phyloP scores from a whole-genome alignment of 139 green algal genomes.

The Dunaliella primolecta region DNA sequence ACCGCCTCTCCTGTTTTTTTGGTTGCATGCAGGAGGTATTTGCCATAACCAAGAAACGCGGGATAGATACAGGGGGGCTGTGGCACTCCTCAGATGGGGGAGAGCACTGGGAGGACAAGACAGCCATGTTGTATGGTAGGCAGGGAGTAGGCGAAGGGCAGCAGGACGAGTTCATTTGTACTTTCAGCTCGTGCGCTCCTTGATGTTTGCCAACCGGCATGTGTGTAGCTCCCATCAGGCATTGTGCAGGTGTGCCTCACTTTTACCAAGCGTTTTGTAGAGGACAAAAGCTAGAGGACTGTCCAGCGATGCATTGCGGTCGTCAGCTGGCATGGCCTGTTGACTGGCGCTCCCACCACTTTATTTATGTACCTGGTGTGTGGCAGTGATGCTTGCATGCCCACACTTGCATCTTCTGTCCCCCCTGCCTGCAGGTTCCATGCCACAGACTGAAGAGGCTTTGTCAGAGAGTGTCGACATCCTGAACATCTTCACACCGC shows the following conservation, averaged over 20 bases:
- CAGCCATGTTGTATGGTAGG: conserved; percentile 53
- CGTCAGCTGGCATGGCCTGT: background rate
- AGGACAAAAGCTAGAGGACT: background rate
- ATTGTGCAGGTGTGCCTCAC: background rate
- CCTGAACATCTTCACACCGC: conserved; percentile 24
- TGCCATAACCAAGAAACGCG: conserved; percentile 35
- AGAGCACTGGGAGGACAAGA: conserved; percentile 68
- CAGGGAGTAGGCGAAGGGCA: no score
- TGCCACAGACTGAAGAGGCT: conserved; percentile 15
- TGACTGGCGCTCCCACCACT: no score
- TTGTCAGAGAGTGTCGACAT: conserved; percentile 23
- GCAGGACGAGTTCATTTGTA: no score
- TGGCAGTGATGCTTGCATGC: no score
- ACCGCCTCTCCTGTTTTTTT: background rate
- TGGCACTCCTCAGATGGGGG: conserved; percentile 48
- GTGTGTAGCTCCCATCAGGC: background rate
- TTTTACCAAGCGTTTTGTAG: background rate
- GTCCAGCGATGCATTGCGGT: background rate
- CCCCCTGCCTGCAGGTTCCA: background rate
- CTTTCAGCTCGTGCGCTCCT: conserved; percentile 4
- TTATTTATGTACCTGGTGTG: no score
- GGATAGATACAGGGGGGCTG: conserved; percentile 23
- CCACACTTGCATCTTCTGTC: no score
- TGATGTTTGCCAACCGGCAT: conserved; percentile 33
- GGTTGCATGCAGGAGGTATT: conserved; percentile 38